A percentile compares a stretch with the other conserved stretches of the same genome.
These are phyloP conservation scores for Bipolaris cookei DNA, from an alignment of 2,329 filamentous ascomycete species.

Conservation along the genomic window DNA sequence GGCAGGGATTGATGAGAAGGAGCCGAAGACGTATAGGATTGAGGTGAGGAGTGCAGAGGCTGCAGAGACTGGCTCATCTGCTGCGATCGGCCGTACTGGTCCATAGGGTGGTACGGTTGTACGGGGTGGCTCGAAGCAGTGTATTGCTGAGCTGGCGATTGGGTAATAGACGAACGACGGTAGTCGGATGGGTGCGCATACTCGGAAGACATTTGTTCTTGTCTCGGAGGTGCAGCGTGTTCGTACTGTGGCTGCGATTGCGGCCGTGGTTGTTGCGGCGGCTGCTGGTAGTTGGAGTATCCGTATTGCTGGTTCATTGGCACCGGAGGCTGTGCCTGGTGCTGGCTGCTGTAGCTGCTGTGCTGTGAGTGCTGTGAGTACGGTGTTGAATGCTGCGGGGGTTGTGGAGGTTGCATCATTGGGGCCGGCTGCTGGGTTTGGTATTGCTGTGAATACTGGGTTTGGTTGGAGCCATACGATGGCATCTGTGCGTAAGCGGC, in stretches of 20 bases:
- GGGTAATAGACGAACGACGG: conserved; percentile 50
- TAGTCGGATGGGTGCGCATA: conserved; percentile 49
- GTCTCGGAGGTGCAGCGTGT: conserved; percentile 43
- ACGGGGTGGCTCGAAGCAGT: conserved; percentile 45
- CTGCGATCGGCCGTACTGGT: conserved; percentile 49
- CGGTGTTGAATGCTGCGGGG: conserved; percentile 36
- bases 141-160: conserved; percentile 43
- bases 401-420: conserved; percentile 51
- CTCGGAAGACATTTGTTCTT: conserved; percentile 46
- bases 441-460: conserved; percentile 45
- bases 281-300: conserved; percentile 48
- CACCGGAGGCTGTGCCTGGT: conserved; percentile 32
- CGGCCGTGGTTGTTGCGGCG: neutral
- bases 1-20: conserved; percentile 50
- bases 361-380: conserved; percentile 43
- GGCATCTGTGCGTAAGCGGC: conserved; percentile 48
- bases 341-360: conserved; percentile 41
- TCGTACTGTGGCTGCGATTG: conserved; percentile 45
- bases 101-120: conserved; percentile 45
- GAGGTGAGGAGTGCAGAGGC: conserved; percentile 43
- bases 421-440: conserved; percentile 40
- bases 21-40: conserved; percentile 37
- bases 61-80: conserved; percentile 44
- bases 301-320: conserved; percentile 50
- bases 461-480: conserved; percentile 46